Percentiles rank a stretch among this genome's conserved stretches.
These are phyloP conservation scores for Tothia fuscella DNA, from an alignment of 2,329 filamentous ascomycete genomes.

Conservation along the genomic window DNA sequence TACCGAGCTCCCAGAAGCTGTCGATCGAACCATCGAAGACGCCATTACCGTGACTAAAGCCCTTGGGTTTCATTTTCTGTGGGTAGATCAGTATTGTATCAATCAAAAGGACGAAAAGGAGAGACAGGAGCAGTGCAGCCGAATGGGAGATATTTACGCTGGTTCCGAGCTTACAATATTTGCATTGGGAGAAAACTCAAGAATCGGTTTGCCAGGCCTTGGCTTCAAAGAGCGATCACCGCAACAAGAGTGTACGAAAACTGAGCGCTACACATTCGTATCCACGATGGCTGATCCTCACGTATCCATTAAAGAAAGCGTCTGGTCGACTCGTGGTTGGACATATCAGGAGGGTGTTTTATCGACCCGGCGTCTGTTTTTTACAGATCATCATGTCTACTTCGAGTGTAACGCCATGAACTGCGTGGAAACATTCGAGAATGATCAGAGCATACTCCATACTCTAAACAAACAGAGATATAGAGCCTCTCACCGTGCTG, in stretches of 20 bases:
- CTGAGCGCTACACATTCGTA: neutral
- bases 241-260: no score
- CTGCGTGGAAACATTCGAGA: neutral
- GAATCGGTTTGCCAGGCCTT: neutral
- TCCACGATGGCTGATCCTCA: neutral
- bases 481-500: no score
- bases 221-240: no score
- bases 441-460: neutral
- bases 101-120: neutral
- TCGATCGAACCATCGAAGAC: conserved; percentile 6
- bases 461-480: no score
- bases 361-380: conserved; percentile 1
- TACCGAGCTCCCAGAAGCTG: neutral
- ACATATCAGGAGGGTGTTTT: conserved; percentile 8
- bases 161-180: conserved; percentile 7
- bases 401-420: conserved; percentile 5
- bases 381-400: conserved; percentile 9
- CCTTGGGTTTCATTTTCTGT: conserved; percentile 11
- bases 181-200: neutral
- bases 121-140: neutral
- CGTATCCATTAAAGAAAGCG: neutral
- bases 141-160: conserved; percentile 7
- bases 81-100: conserved; percentile 11
- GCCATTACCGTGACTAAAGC: conserved; percentile 3
- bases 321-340: conserved; percentile 7